A percentile compares a stretch with the other conserved stretches of the same genome.
These are phyloP conservation scores for Sesbania bispinosa DNA, from an alignment of 306 rosid species.

Conservation along the genomic window DNA sequence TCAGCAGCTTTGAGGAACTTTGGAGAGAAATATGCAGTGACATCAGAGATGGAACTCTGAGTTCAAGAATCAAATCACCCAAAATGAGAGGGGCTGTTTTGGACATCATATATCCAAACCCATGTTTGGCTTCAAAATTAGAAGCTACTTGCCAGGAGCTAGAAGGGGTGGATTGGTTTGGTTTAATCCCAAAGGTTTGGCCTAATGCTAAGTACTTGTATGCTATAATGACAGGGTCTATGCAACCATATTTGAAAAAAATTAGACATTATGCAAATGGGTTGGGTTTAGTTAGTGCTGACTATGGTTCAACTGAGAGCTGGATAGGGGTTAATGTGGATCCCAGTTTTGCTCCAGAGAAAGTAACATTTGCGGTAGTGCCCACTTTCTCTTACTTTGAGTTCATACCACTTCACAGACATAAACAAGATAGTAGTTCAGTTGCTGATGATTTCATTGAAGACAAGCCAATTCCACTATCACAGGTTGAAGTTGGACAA, in stretches of 20 bases:
- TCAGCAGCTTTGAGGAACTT: constrained; percentile 51
- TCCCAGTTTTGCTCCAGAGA: constrained; percentile 68
- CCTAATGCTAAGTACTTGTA: constrained; percentile 80
- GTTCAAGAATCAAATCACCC: constrained; percentile 40
- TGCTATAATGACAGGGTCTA: constrained; percentile 92
- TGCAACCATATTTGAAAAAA: constrained; percentile 78
- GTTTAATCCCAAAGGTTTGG: constrained; percentile 76
- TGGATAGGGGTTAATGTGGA: constrained; percentile 96
- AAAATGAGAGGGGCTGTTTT: constrained; percentile 53
- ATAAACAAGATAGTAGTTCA: constrained; percentile 24
- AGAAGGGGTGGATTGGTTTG: constrained; percentile 53
- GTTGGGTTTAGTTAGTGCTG: constrained; percentile 83
- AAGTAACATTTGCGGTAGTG: constrained; percentile 73
- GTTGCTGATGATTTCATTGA: constrained; percentile 62
- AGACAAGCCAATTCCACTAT: constrained; percentile 74
- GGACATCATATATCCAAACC: constrained; percentile 49
- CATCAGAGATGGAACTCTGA: constrained; percentile 47
- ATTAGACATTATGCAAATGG: constrained; percentile 70
- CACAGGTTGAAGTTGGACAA: constrained; percentile 70
- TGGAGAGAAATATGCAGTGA: constrained; percentile 72
- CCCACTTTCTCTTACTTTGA: constrained; percentile 94
- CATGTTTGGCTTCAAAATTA: constrained; percentile 46
- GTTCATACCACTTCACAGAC: constrained; percentile 72
- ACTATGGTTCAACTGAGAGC: constrained; percentile 95
- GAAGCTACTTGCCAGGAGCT: constrained; percentile 48